Percentiles rank a stretch among this genome's conserved stretches.
These are phyloP conservation scores for Diaporthe citriasiana DNA, from an alignment of 2,329 filamentous ascomycete genomes.

Conservation along the genomic window DNA sequence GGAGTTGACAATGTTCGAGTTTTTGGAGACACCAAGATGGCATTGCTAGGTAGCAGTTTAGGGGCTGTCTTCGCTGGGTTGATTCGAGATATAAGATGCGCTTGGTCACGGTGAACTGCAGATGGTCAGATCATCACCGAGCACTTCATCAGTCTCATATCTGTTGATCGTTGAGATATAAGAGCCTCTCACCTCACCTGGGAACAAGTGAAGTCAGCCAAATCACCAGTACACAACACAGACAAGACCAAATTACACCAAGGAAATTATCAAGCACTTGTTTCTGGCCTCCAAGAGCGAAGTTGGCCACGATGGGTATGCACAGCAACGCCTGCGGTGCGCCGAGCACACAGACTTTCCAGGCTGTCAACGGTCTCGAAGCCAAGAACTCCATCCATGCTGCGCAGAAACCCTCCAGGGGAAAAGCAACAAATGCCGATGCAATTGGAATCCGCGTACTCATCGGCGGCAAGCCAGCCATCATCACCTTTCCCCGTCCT, in stretches of 20 bases:
- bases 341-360: not conserved
- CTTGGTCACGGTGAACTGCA: not conserved
- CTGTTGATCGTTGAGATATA: not conserved
- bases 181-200: not conserved
- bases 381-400: not conserved
- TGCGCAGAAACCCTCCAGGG: not conserved
- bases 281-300: not conserved
- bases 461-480: slow-evolving; percentile 1
- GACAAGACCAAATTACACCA: not conserved
- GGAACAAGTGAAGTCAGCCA: not conserved
- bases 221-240: not conserved
- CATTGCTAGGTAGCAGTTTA: slow-evolving; percentile 32
- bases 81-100: slow-evolving; percentile 37
- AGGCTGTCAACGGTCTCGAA: not conserved
- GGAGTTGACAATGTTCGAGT: not conserved
- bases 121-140: not conserved
- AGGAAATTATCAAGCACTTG: not conserved
- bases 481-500: slow-evolving; percentile 30
- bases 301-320: slow-evolving; percentile 9
- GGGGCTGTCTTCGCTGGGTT: not conserved
- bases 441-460: not conserved
- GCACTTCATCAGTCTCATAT: slow-evolving; percentile 3
- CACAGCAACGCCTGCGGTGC: slow-evolving; percentile 1
- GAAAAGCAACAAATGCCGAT: not conserved
- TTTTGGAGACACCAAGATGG: slow-evolving; percentile 21